phyloP scores from a whole-genome alignment of 2,329 filamentous ascomycete genomes.

The Trichophyton rubrum region DNA sequence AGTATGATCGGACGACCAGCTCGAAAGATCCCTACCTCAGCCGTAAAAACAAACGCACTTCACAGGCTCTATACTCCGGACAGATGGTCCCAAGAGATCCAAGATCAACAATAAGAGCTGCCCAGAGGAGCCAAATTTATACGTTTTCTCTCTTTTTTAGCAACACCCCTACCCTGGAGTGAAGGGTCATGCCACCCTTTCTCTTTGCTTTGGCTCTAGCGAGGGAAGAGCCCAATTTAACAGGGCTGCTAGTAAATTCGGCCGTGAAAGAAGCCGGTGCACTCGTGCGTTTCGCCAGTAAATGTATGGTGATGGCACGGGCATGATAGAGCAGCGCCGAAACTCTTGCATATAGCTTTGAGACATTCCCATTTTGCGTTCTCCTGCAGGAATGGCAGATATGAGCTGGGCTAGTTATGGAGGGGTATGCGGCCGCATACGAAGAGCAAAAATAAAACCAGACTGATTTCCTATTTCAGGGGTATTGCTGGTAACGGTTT shows the following conservation, averaged over 20 bases:
- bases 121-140: slow-evolving; percentile 1
- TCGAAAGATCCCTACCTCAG: not conserved
- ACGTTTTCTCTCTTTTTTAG: not conserved
- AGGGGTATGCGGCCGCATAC: too few relatives aligned
- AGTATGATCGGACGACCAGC: not conserved
- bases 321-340: not conserved
- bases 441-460: not conserved
- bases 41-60: not conserved
- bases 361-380: not conserved
- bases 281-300: not conserved
- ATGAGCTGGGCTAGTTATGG: not conserved
- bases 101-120: not conserved
- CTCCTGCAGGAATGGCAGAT: not conserved
- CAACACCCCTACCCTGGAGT: not conserved
- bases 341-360: not conserved
- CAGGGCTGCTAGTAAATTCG: not conserved
- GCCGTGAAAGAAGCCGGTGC: not conserved
- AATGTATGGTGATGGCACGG: not conserved
- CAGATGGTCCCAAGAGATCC: not conserved
- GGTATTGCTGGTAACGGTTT: not conserved
- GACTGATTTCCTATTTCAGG: not conserved
- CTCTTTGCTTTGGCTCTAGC: not conserved
- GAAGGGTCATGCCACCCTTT: not conserved
- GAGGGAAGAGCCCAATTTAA: not conserved
- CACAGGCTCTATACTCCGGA: not conserved